Conservation (phyloP, 495 filamentous ascomycete species). For the Echria macrotheca region DNA sequence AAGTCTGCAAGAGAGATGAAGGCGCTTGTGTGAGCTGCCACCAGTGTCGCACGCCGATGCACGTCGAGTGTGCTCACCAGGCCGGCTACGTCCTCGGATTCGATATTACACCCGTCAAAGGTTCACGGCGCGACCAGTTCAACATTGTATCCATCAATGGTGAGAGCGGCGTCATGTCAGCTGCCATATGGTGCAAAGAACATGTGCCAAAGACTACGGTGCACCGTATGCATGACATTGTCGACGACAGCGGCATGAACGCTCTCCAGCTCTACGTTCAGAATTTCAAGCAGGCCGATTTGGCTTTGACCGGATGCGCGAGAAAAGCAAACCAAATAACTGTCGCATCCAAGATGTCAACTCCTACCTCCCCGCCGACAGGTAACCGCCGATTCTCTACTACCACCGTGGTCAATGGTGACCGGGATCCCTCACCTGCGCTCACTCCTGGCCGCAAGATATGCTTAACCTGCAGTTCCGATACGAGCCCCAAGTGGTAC, state of each 20-base stretch:
- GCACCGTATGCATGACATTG: constrained; percentile 70
- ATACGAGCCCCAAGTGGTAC: constrained; percentile 60
- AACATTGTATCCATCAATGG: constrained; percentile 68
- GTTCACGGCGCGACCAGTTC: constrained; percentile 69
- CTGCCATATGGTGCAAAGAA: constrained; percentile 85
- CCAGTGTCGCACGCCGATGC: constrained; percentile 74
- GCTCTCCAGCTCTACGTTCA: constrained; percentile 80
- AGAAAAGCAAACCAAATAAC: constrained; percentile 65
- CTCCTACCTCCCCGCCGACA: constrained; percentile 8
- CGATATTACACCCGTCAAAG: constrained; percentile 85
- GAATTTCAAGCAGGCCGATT: constrained; percentile 92
- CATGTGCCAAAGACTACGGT: constrained; percentile 65
- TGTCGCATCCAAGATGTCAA: constrained; percentile 35
- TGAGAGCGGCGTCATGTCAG: constrained; percentile 69
- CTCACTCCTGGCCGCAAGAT: constrained; percentile 37
- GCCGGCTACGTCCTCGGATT: constrained; percentile 80
- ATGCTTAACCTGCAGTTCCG: constrained; percentile 53
- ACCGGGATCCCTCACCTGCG: constrained; percentile 14
- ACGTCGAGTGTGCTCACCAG: constrained; percentile 84
- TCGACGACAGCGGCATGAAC: constrained; percentile 56
- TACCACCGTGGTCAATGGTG: constrained; percentile 24
- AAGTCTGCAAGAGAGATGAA: constrained; percentile 65
- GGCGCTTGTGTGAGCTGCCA: constrained; percentile 82
- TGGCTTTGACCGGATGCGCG: constrained; percentile 81
- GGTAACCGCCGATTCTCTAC: constrained; percentile 37